Evolutionary conservation across 805 yeast genomes (phyloP).

Genomic region (Ogataea methylovora): DNA sequence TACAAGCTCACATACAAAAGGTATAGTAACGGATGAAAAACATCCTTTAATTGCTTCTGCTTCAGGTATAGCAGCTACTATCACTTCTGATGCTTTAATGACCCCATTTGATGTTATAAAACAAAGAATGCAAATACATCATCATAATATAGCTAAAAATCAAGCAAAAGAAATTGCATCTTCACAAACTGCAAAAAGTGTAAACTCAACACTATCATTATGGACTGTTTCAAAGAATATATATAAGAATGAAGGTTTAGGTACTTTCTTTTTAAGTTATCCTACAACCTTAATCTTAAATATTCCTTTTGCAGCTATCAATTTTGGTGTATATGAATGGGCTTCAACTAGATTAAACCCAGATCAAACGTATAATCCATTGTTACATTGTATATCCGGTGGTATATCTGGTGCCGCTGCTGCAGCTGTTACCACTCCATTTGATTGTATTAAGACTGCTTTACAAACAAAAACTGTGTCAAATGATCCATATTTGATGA

Average conservation of each 20-base stretch:
- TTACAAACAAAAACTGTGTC: conserved; percentile 73
- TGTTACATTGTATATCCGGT: conserved; percentile 87
- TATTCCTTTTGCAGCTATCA: conserved; percentile 91
- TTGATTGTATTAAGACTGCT: conserved; percentile 88
- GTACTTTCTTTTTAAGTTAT: conserved; percentile 85
- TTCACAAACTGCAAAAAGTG: neutral
- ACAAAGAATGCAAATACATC: conserved; percentile 78
- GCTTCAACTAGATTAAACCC: conserved; percentile 78
- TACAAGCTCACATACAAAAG: conserved; percentile 30
- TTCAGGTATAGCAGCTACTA: conserved; percentile 89
- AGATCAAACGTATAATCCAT: conserved; percentile 69
- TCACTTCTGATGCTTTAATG: conserved; percentile 93
- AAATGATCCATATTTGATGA: conserved; percentile 37
- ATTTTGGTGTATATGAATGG: conserved; percentile 88
- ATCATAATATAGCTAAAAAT: conserved; percentile 1
- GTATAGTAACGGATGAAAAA: conserved; percentile 49
- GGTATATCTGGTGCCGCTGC: conserved; percentile 93
- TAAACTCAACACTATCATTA: conserved; percentile 5
- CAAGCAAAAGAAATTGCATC: conserved; percentile 1
- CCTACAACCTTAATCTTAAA: conserved; percentile 91
- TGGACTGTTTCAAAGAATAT: conserved; percentile 31
- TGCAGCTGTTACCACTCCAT: conserved; percentile 90
- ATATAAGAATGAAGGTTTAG: conserved; percentile 55
- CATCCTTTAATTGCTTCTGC: conserved; percentile 79
- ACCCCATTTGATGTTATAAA: conserved; percentile 94